Evolutionary conservation across 116 monocot genomes (phyloP).

Genomic region (Papilionanthe hybrid): DNA sequence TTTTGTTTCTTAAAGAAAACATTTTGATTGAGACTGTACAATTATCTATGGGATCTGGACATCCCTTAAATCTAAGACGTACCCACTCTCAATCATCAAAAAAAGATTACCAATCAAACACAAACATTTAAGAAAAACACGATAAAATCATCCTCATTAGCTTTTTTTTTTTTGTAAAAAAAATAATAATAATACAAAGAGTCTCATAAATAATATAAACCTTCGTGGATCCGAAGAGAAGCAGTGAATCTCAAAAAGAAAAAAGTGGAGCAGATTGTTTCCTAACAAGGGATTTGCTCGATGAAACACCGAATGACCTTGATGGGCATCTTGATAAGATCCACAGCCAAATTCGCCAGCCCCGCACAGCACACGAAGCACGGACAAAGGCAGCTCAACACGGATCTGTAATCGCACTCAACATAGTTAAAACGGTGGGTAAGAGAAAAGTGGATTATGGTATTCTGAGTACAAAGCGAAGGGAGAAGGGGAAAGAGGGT

Average conservation of each 20-base stretch:
- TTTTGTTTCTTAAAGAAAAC: no score
- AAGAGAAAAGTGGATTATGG: background rate
- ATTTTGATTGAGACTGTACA: no score
- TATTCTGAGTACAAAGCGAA: background rate
- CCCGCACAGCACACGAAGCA: conserved; percentile 47
- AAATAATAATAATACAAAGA: no score
- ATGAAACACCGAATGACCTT: conserved; percentile 43
- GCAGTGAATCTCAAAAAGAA: background rate
- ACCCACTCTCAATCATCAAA: no score
- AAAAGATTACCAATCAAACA: no score
- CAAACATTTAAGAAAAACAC: no score
- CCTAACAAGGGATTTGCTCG: conserved; percentile 41
- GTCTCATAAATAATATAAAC: background rate
- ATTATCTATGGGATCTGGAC: no score
- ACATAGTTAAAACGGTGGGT: background rate
- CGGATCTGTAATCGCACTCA: conserved; percentile 22
- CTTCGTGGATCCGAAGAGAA: background rate
- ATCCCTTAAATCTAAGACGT: no score
- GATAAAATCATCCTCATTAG: no score
- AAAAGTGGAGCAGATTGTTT: background rate
- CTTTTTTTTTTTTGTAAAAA: no score
- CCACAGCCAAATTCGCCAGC: conserved; percentile 40
- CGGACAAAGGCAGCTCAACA: conserved; percentile 49
- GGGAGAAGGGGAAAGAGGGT: background rate
- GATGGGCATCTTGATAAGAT: conserved; percentile 42